Evolutionary conservation across 768 basidiomycete genomes (phyloP).

Genomic region (Gymnopilus junonius): DNA sequence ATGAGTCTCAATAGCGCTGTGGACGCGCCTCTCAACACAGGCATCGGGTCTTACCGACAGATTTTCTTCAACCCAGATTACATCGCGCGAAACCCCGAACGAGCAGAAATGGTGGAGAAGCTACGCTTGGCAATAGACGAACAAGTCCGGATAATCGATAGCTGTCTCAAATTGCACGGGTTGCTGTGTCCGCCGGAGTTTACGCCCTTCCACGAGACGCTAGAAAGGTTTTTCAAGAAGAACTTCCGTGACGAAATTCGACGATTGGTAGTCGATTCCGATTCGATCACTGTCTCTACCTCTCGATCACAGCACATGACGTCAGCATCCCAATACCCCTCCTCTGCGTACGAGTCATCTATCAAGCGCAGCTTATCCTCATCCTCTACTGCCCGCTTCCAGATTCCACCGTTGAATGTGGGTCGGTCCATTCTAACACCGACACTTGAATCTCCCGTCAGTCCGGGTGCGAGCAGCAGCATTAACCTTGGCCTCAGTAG

Average conservation of each 20-base stretch:
- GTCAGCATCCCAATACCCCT: slow-evolving; percentile 42
- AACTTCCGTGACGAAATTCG: slow-evolving; percentile 85
- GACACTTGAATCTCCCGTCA: slow-evolving; percentile 41
- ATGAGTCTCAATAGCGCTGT: slow-evolving; percentile 89
- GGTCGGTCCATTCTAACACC: slow-evolving; percentile 51
- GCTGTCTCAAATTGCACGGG: slow-evolving; percentile 83
- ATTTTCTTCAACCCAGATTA: slow-evolving; percentile 79
- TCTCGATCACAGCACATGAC: slow-evolving; percentile 33
- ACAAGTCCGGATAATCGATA: slow-evolving; percentile 83
- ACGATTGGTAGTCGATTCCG: slow-evolving; percentile 67
- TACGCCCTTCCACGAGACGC: slow-evolving; percentile 88
- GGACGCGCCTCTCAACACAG: slow-evolving; percentile 80
- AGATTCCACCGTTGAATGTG: slow-evolving; percentile 58
- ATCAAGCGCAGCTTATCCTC: slow-evolving; percentile 51
- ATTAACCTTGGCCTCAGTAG: slow-evolving; percentile 29
- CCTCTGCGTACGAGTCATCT: slow-evolving; percentile 55
- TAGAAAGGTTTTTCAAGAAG: slow-evolving; percentile 84
- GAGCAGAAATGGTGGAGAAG: slow-evolving; percentile 72
- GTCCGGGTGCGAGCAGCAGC: slow-evolving; percentile 33
- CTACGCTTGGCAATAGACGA: slow-evolving; percentile 79
- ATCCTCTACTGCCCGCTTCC: slow-evolving; percentile 48
- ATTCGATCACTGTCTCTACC: slow-evolving; percentile 46
- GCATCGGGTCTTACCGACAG: slow-evolving; percentile 77
- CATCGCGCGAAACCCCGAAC: slow-evolving; percentile 66
- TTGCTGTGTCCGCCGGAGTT: slow-evolving; percentile 86